Evolutionary conservation across 768 basidiomycete species (phyloP), one percentile per base, ranked within the genome.

Genomic region (Pleurotus tuoliensis): DNA sequence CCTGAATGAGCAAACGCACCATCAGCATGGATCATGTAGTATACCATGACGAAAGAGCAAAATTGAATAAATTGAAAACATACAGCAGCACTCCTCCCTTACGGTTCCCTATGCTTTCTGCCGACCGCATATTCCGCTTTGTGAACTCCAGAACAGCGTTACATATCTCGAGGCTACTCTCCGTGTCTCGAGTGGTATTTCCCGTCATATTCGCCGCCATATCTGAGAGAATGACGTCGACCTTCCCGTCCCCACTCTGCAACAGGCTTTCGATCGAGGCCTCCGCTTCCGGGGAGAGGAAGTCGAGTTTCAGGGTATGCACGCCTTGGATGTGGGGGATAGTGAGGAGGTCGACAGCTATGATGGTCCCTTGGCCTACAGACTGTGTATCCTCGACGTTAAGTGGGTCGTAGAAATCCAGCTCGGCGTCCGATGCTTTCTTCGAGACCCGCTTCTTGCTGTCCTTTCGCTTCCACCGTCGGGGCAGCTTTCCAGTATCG

Each of bases 141-240:
- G 84, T 80, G 66, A 97, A 95, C 43, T 76, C 69, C 57, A 88
- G 82, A 0, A 91, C 94, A 3, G 88, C 83, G 38, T 79, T 70
- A 65, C 86, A 90, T 18, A 98, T 86, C 38, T 87, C 79, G 30
- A 95, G 76, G 56, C 87, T 87, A 8, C 77, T 68, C 63, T 86
- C 79, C 1, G 81, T 79, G 69, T 98, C 95, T 49, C 77, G 76
- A 0, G 71, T 69, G 15, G 76, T 68, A 58, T 88, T 85, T 4
- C 96, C 95, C 2, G 87, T 82, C 58, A 84, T 76, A 67, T 94
- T 94, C 16, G 85, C 84, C 15, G 94, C 91, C 88, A 98, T 94
- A 65, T 97, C 95, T 6, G 88, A 92, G 3, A 97, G 76, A 22
- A 97, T 81, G 15, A 95, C 73, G 66, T 98, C 93, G 5, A 84